Evolutionary conservation across 176 grass and related monocot species (phyloP), one percentile per base, ranked within the genome.

Genomic region (Oryza officinalis): DNA sequence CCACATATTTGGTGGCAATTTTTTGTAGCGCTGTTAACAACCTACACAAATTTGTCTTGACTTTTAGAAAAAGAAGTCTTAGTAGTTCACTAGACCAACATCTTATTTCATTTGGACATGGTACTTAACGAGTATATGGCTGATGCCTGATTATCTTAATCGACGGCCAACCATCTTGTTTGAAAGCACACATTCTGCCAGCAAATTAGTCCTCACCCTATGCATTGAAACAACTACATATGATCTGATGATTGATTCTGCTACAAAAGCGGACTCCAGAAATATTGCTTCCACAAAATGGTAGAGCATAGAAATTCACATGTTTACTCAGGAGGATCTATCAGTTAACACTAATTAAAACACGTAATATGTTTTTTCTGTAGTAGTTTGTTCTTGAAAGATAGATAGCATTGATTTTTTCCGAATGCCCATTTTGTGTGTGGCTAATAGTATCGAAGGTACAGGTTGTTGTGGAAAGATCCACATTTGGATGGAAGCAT

Each of bases 101-200:
- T 69, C 1, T 69, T 3, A 38, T 66, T 82, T 68, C 45, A 61
- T 60, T 67, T 88, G 67, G 60, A 9, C 14, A 33, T 80, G 47
- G n/a, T 35, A 87, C 52, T 23, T 38, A 41, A 81, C 44, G 18
- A 44, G 27, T 77, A 18, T 60, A 18, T 60, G 33, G 33, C 33
- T 61, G 32, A 32, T 61, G 44, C 35, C 20, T 27, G 71, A 79
- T 76, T 67, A 70, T 86, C 49, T 46, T 20, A 14, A 28, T 9
- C 22, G 57, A 79, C 57, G 44, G 9, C 27, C 59, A 84, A 61
- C 44, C 49, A 88, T 26, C 66, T 67, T 63, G 63, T 11, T 83
- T 23, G 22, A 23, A 41, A 87, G 50, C n/a, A 76, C 41, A 27
- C 32, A 59, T 35, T 35, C 12, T 27, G 10, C 25, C 74, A 54